phyloP scores from a whole-genome alignment of 257 asterid species.

The Nicotiana obtusifolia region DNA sequence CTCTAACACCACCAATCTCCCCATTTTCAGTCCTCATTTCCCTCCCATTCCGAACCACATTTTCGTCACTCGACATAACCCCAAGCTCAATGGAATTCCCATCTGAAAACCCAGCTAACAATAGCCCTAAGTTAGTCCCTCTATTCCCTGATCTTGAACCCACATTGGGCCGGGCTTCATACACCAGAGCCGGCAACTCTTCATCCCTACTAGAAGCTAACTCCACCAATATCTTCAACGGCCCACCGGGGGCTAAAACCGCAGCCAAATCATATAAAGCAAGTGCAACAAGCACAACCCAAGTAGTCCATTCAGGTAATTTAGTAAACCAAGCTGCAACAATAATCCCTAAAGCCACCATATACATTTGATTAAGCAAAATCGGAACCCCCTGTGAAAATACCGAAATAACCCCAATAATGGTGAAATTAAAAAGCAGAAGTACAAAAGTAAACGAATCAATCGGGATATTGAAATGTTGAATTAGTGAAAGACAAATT shows the following conservation, averaged over 20 bases:
- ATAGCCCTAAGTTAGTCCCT: constrained; percentile 39
- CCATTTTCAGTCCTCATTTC: constrained; percentile 15
- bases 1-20: constrained; percentile 53
- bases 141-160: constrained; percentile 32
- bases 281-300: constrained; percentile 82
- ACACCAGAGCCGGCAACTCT: constrained; percentile 87
- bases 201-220: constrained; percentile 80
- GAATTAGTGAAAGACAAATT: constrained; percentile 53
- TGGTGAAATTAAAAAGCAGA: constrained; percentile 56
- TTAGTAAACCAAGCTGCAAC: constrained; percentile 91
- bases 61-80: constrained; percentile 25
- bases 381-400: constrained; percentile 75
- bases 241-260: constrained; percentile 93
- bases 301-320: constrained; percentile 95
- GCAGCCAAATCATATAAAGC: constrained; percentile 88
- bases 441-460: constrained; percentile 62
- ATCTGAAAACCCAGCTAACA: constrained; percentile 39
- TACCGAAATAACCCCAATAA: constrained; percentile 71
- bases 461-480: constrained; percentile 59
- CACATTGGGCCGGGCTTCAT: constrained; percentile 73
- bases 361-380: constrained; percentile 61
- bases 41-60: constrained; percentile 10
- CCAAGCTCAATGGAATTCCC: constrained; percentile 41
- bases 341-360: constrained; percentile 77
- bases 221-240: constrained; percentile 84